Conservation (phyloP, 345 rosid species). For the Melaleuca quinquenervia region DNA sequence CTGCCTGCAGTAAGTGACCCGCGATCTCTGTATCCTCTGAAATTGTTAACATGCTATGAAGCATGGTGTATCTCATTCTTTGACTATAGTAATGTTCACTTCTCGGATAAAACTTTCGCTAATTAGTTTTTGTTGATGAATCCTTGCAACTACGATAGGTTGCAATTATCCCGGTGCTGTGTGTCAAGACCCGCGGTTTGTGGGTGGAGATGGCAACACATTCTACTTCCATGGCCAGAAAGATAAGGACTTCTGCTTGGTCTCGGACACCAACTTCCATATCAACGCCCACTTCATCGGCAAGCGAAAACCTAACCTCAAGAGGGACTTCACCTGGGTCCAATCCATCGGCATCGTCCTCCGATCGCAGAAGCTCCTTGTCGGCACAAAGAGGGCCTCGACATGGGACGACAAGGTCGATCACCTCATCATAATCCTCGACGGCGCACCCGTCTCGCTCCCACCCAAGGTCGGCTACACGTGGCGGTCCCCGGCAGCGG, state of each 20-base stretch:
- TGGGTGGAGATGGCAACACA: slow-evolving; percentile 62
- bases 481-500: slow-evolving; percentile 18
- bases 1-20: neutral
- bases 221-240: slow-evolving; percentile 61
- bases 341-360: slow-evolving; percentile 54
- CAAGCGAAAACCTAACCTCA: slow-evolving; percentile 40
- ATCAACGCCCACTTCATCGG: slow-evolving; percentile 68
- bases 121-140: slow-evolving; percentile 38
- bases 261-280: slow-evolving; percentile 53
- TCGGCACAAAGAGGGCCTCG: slow-evolving; percentile 39
- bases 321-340: slow-evolving; percentile 67
- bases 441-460: slow-evolving; percentile 23
- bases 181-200: slow-evolving; percentile 73
- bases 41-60: neutral
- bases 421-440: slow-evolving; percentile 33
- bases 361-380: slow-evolving; percentile 37
- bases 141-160: neutral
- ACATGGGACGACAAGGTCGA: slow-evolving; percentile 41
- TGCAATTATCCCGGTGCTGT: slow-evolving; percentile 13
- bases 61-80: neutral
- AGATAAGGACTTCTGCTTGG: slow-evolving; percentile 44
- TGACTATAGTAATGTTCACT: neutral
- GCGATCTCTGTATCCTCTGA: neutral
- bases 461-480: slow-evolving; percentile 30
- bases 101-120: neutral